Evolutionary conservation across 1,284 basidiomycete genomes (phyloP), one percentile per base, ranked within the genome.

Genomic region (Filobasidium uniguttulatum): DNA sequence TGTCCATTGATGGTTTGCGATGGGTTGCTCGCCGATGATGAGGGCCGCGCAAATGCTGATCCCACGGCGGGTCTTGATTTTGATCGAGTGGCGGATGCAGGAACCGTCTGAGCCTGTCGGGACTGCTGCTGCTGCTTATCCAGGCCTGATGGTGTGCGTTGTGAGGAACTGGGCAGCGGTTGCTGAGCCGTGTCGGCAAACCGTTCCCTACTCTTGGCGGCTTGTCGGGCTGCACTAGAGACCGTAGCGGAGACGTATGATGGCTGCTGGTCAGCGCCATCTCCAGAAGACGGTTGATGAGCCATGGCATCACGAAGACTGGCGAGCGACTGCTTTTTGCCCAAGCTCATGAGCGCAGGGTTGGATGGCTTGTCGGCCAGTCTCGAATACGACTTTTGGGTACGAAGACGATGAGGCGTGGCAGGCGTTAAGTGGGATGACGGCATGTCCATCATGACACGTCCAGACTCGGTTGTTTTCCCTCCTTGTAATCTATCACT

Each of bases 11-110:
- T 26, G 38, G n/a, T 28, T 10, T 43, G 40, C 3, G 48, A 31
- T 30, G 48, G 51, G 12, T 19, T 28, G 49, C 68, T 65, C 20
- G 58, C 51, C 62, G 63, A 34, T 64, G 67, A 37, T 20, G 48
- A 46, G 31, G 34, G 12, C 33, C 69, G 66, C 29, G 76, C 75
- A 64, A 85, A 87, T 19, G 85, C 73, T 46, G 78, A 73, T n/a
- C 79, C 77, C 33, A 89, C 73, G 0, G 84, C 71, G 17, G 83
- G 78, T 26, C 87, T 76, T 5, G 77, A 72, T 68, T 83, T 86
- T 26, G 80, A 68, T 30, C 82, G 77, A 6, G 79, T 74, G 19
- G 76, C 77, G 6, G 71, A 70, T 0, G 83, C 40, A 26, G 40
- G 40, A 28, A 43, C 40, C n/a, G 37, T 40, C 14, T 43, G 31